A percentile compares a stretch with the other conserved stretches of the same genome.
These are phyloP conservation scores for Vitis labrusca DNA, from an alignment of 164 flowering plant genomes.

Conservation along the genomic window DNA sequence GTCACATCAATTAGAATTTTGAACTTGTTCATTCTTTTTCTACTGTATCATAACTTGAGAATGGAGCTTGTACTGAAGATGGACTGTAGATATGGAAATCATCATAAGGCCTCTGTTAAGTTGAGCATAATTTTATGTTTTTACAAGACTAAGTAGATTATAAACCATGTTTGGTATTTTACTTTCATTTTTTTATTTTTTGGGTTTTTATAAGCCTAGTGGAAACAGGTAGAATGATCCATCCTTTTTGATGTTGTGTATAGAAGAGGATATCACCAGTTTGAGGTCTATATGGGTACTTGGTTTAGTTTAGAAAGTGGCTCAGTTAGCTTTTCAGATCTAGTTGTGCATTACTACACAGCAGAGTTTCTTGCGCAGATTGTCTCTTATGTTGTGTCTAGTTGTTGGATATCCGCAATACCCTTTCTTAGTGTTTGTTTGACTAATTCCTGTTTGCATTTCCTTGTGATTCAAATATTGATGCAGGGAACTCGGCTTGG, in stretches of 20 bases:
- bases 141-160: neutral
- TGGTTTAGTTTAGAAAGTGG: neutral
- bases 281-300: neutral
- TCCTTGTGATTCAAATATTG: slow-evolving; percentile 11
- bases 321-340: too few species aligned
- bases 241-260: neutral
- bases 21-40: too few species aligned
- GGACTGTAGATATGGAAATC: too few species aligned
- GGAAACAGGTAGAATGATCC: neutral
- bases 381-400: too few species aligned
- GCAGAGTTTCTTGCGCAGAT: too few species aligned
- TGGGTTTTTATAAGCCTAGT: neutral
- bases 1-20: too few species aligned
- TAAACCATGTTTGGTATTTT: neutral
- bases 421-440: neutral
- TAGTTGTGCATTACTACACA: too few species aligned
- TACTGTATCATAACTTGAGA: too few species aligned
- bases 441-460: neutral
- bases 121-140: neutral
- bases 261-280: neutral
- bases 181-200: neutral
- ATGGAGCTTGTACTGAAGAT: too few species aligned
- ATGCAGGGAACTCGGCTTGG: slow-evolving; percentile 98
- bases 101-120: too few species aligned
- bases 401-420: neutral